These are phyloP conservation scores for Podospora tetraspora DNA, from an alignment of 495 filamentous ascomycete genomes.

Conservation along the genomic window DNA sequence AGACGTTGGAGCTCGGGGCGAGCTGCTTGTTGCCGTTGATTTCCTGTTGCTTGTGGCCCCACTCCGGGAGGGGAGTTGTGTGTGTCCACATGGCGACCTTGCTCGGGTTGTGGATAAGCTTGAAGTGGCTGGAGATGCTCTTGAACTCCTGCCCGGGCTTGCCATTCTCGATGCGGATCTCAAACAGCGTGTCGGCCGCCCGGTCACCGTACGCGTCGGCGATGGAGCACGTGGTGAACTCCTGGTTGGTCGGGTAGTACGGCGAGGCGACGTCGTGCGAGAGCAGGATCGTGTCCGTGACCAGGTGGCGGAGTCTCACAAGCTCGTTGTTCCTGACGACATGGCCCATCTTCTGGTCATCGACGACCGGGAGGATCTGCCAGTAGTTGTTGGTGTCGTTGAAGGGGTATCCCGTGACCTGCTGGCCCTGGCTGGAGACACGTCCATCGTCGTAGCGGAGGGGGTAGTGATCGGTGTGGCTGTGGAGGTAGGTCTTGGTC, in stretches of 20 bases:
- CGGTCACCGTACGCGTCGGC: constrained; percentile 73
- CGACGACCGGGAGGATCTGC: constrained; percentile 72
- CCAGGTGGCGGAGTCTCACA: constrained; percentile 79
- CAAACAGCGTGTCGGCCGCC: constrained; percentile 87
- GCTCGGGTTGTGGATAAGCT: constrained; percentile 85
- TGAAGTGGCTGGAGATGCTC: constrained; percentile 86
- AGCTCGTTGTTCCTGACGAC: constrained; percentile 80
- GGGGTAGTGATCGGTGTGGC: constrained; percentile 83
- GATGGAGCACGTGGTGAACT: constrained; percentile 79
- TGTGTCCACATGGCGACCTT: constrained; percentile 99
- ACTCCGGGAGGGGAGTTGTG: constrained; percentile 85
- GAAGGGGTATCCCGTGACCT: constrained; percentile 95
- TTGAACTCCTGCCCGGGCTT: constrained; percentile 82
- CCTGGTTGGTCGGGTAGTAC: constrained; percentile 94
- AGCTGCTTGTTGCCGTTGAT: constrained; percentile 99
- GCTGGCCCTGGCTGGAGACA: constrained; percentile 95
- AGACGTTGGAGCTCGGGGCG: constrained; percentile 82
- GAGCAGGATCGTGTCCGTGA: constrained; percentile 80
- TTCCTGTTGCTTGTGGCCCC: constrained; percentile 94
- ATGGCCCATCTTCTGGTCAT: constrained; percentile 50
- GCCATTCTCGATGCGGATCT: constrained; percentile 82
- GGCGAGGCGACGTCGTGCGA: constrained; percentile 99
- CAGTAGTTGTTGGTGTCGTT: constrained; percentile 99
- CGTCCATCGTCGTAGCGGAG: constrained; percentile 95
- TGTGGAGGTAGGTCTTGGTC: constrained; percentile 92